A percentile compares a stretch with the other conserved stretches of the same genome.
Conservation (phyloP, 2,329 filamentous ascomycete genomes). For the Colletotrichum filicis region DNA sequence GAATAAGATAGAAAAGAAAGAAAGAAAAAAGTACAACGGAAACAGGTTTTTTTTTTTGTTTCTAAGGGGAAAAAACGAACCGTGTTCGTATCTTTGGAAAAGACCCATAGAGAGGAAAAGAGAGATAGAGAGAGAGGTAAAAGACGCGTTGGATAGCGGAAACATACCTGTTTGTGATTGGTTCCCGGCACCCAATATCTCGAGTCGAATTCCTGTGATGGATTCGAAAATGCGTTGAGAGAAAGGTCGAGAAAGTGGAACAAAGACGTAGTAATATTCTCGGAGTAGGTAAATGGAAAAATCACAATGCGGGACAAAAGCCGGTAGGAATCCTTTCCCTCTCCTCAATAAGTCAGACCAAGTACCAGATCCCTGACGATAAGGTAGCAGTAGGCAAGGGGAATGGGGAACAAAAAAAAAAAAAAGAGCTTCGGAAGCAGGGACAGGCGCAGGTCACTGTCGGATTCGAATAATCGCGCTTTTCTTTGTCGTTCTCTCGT, state of each 20-base stretch:
- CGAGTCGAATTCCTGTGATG: background rate
- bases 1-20: background rate
- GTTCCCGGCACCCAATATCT: background rate
- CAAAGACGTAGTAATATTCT: background rate
- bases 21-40: background rate
- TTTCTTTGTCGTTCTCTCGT: background rate
- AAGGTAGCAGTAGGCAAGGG: background rate
- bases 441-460: conserved; percentile 8
- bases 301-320: conserved; percentile 11
- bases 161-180: background rate
- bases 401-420: background rate
- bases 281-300: background rate
- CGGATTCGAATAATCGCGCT: conserved; percentile 19
- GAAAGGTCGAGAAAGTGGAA: background rate
- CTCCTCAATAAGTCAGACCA: background rate
- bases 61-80: background rate
- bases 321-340: background rate
- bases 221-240: conserved; percentile 5
- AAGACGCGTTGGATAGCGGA: background rate
- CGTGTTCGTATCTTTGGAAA: too few relatives aligned
- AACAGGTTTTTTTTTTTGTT: background rate
- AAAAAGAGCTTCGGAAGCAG: background rate
- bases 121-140: background rate
- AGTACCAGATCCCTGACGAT: conserved; percentile 11
- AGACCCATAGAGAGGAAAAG: background rate